These are phyloP conservation scores for Oryza meridionalis DNA, from an alignment of 176 grass and related monocot genomes.

Conservation along the genomic window DNA sequence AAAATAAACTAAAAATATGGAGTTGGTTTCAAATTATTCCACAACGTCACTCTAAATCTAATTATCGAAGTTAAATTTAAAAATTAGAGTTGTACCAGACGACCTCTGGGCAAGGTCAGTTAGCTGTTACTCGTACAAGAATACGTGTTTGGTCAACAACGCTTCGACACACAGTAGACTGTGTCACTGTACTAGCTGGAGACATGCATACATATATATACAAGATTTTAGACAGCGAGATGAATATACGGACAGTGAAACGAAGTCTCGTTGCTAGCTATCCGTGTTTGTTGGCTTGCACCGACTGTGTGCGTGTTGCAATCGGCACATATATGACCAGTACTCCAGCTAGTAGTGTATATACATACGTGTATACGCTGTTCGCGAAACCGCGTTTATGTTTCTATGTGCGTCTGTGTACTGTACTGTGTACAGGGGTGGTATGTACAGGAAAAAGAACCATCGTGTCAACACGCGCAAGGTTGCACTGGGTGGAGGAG, in stretches of 20 bases:
- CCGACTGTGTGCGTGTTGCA: neutral
- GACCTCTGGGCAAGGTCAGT: no score
- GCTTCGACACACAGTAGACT: neutral
- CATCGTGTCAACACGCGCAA: neutral
- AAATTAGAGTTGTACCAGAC: no score
- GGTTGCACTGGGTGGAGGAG: neutral
- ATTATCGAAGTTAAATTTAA: no score
- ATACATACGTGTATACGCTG: neutral
- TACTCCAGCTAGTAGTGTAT: no score
- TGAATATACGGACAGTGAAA: neutral
- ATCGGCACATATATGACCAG: neutral
- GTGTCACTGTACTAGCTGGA: neutral
- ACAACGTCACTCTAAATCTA: rapidly evolving
- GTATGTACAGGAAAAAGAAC: neutral
- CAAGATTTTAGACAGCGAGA: neutral
- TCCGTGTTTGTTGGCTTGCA: neutral
- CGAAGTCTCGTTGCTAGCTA: neutral
- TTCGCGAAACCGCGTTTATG: neutral
- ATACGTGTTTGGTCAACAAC: neutral
- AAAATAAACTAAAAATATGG: no score
- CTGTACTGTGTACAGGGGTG: neutral
- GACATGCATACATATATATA: neutral
- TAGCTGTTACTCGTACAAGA: neutral
- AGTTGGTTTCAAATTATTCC: no score
- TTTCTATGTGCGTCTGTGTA: no score